Evolutionary conservation across 2,329 filamentous ascomycete genomes (phyloP).

Genomic region (Fusarium tricinctum): DNA sequence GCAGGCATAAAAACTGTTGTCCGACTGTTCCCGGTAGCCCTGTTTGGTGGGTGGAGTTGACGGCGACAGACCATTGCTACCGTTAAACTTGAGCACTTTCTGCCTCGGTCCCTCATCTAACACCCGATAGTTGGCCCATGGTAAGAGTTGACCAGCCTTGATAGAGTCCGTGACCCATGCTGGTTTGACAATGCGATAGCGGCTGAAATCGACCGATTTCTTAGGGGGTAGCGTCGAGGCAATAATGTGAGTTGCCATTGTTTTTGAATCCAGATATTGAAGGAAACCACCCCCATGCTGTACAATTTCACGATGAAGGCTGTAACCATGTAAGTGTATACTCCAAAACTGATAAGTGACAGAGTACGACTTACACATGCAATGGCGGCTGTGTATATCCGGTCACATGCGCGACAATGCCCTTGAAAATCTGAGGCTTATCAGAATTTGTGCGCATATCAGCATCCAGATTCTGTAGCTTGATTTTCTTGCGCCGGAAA

Average conservation of each 20-base stretch:
- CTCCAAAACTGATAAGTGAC: neutral
- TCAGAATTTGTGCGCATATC: constrained; percentile 78
- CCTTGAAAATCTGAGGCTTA: constrained; percentile 89
- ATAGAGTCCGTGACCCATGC: constrained; percentile 95
- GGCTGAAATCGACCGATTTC: constrained; percentile 88
- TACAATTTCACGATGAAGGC: constrained; percentile 87
- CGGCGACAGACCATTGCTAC: constrained; percentile 76
- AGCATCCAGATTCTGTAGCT: constrained; percentile 93
- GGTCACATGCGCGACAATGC: constrained; percentile 90
- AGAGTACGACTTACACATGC: constrained; percentile 70
- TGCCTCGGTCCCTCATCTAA: constrained; percentile 88
- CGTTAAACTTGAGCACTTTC: constrained; percentile 76
- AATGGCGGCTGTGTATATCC: constrained; percentile 96
- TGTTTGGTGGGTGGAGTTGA: constrained; percentile 67
- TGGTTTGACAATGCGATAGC: constrained; percentile 93
- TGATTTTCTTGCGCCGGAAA: constrained; percentile 95
- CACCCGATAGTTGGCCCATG: constrained; percentile 88
- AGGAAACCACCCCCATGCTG: constrained; percentile 94
- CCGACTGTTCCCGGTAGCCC: constrained; percentile 85
- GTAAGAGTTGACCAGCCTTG: constrained; percentile 81
- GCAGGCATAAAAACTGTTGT: constrained; percentile 84
- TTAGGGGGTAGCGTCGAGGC: constrained; percentile 91
- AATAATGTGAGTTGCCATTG: constrained; percentile 94
- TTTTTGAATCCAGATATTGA: constrained; percentile 96
- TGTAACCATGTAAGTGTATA: constrained; percentile 46